Evolutionary conservation across 139 green algal genomes (phyloP), one percentile per base, ranked within the genome.

Genomic region (Yamagishiella unicocca): DNA sequence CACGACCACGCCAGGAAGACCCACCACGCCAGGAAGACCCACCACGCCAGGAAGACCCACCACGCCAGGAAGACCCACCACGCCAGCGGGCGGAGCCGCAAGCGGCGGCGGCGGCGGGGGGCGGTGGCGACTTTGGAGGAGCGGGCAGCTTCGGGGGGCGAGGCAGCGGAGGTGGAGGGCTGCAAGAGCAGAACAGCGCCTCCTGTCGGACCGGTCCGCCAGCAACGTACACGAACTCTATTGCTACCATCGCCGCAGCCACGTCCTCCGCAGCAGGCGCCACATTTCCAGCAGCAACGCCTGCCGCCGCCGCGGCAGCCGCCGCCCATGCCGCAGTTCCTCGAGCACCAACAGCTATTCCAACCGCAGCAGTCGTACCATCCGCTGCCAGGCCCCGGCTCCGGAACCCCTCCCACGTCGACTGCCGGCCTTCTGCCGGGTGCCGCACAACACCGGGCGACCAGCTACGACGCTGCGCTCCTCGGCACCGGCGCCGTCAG

Each of bases 231-330:
- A n/a, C n/a, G n/a, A n/a, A n/a, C n/a, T n/a, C 50, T 25, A 17
- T 17, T 17, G 14, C 50, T 58, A 17, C 50, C 12, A 58, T 17
- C 50, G 17, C 17, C 50, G 40, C 76, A 85, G 40, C 75, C 64
- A 31, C 74, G 80, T 14, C 21, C 8, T 1, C 40, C n/a, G 31
- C 21, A 33, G 77, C 78, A 43, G 71, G 54, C 50, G 77, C 78
- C 38, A 55, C 80, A 73, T 4, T 43, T 38, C 42, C 88, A n/a
- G 35, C 79, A 82, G 43, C 53, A 55, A 31, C 70, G 73, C 5
- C 77, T 72, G 67, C 78, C 76, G 58, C 84, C 40, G 31, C 29
- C 40, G 2, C 72, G n/a, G 1, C 72, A 80, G 84, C 82, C 77
- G 68, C 17, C 17, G 50, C 50, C 12, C 14, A 12, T 17, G 14